Evolutionary conservation across 441 rosid species (phyloP), one percentile per base, ranked within the genome.

Genomic region (Populus hybrid): DNA sequence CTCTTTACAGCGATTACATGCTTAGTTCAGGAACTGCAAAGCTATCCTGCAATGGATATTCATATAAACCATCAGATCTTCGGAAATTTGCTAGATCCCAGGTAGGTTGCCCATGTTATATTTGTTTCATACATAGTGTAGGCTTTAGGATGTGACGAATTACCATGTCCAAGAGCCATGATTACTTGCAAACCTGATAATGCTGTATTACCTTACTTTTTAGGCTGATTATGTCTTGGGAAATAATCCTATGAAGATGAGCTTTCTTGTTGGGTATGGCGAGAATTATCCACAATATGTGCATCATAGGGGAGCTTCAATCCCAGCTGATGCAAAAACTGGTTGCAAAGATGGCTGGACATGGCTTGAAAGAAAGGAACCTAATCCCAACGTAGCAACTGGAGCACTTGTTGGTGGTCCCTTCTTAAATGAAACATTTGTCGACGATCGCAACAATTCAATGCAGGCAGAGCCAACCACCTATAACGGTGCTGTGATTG

Each of bases 261-360:
- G 98, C 86, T 96, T 78, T 72, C 90, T 96, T 34, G 97, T 96
- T n/a, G 99, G 98, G 20, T 93, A 94, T 10, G 98, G 99, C 20
- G 91, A 94, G 42, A 91, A 91, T 42, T 96, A 86, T 78, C 99
- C 98, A 21, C 74, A 88, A 75, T 86, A 77, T 36, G 92, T 94
- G 78, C 99, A 96, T 89, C 99, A 96, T 59, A 90, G 99, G 79
- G 99, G 99, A 72, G 97, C 99, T 81, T 94, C 99, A 5, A 94
- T 96, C 38, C 99, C 99, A 0, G 87, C 76, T 0, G 89, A 92
- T 78, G 98, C 93, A 77, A 85, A 80, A 4, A 87, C 96, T 0
- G 90, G 93, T 40, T 96, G 99, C 87, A 82, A 72, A 1, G 90
- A 91, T 61, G 99, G 99, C 61, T 91, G 92, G 84, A 75, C 86